phyloP scores from a whole-genome alignment of 441 rosid genomes.

The Erysimum cheiri region DNA sequence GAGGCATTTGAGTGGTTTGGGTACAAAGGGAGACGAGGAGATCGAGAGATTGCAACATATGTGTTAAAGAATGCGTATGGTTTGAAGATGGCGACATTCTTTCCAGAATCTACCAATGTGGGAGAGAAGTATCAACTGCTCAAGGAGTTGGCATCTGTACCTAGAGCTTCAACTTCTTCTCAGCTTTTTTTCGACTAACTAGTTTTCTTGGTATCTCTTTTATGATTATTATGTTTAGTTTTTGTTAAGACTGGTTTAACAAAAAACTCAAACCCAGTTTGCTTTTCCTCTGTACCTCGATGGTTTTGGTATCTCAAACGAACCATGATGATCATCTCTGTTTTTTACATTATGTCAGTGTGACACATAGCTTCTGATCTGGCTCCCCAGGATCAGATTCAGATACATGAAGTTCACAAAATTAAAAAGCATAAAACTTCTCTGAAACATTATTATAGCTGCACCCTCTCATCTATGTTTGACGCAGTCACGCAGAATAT shows the following conservation, averaged over 20 bases:
- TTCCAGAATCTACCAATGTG: slow-evolving; percentile 10
- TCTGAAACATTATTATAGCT: no score
- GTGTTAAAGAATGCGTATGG: slow-evolving; percentile 8
- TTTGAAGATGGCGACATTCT: slow-evolving; percentile 20
- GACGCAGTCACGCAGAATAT: no score
- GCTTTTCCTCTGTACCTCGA: background rate
- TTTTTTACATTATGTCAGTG: background rate
- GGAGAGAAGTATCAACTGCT: slow-evolving; percentile 11
- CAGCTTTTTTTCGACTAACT: slow-evolving; percentile 8
- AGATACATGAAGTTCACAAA: no score
- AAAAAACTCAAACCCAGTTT: background rate
- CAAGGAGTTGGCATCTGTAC: slow-evolving; percentile 28
- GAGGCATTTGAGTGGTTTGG: slow-evolving; percentile 23
- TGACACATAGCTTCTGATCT: background rate
- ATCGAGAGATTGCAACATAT: slow-evolving; percentile 15
- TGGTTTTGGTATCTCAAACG: background rate
- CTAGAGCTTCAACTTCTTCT: slow-evolving; percentile 5
- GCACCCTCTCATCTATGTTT: no score
- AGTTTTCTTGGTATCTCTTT: background rate
- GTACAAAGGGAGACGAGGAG: slow-evolving; percentile 16
- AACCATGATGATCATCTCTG: background rate
- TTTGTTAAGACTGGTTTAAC: background rate
- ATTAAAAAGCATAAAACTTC: no score
- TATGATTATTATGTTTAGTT: background rate
- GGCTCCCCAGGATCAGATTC: no score